Conservation (phyloP, 2,329 filamentous ascomycete genomes). For the Fusarium sp. region DNA sequence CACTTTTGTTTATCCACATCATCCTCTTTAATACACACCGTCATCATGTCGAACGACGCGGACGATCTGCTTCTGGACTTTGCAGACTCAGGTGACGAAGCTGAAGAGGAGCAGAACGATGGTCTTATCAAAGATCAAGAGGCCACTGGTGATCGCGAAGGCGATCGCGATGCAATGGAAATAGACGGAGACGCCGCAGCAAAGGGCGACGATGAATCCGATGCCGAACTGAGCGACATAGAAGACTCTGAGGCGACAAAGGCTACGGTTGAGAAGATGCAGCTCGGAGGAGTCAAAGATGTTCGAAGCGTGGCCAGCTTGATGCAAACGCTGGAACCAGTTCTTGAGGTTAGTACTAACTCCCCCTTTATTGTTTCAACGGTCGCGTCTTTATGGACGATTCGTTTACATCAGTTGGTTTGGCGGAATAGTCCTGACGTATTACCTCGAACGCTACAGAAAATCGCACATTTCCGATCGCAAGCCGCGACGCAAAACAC, state of each 20-base stretch:
- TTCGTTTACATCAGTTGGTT: conserved; percentile 71
- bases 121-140: conserved; percentile 57
- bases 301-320: conserved; percentile 82
- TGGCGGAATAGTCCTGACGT: conserved; percentile 75
- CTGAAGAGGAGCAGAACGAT: conserved; percentile 69
- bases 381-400: conserved; percentile 44
- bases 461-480: conserved; percentile 81
- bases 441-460: conserved; percentile 68
- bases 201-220: conserved; percentile 64
- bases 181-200: conserved; percentile 50
- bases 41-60: conserved; percentile 85
- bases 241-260: conserved; percentile 78
- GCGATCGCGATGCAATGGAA: conserved; percentile 68
- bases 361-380: conserved; percentile 36
- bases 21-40: conserved; percentile 17
- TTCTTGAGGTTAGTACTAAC: conserved; percentile 78
- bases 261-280: conserved; percentile 84
- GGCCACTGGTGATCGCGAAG: conserved; percentile 56
- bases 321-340: conserved; percentile 83
- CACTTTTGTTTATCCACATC: conserved; percentile 13
- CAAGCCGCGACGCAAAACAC: conserved; percentile 73
- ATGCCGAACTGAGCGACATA: conserved; percentile 58
- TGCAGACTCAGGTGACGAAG: conserved; percentile 76
- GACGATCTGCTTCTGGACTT: conserved; percentile 89
- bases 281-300: conserved; percentile 77